Conservation (phyloP, 768 basidiomycete genomes). For the Psilocybe cyanescens region DNA sequence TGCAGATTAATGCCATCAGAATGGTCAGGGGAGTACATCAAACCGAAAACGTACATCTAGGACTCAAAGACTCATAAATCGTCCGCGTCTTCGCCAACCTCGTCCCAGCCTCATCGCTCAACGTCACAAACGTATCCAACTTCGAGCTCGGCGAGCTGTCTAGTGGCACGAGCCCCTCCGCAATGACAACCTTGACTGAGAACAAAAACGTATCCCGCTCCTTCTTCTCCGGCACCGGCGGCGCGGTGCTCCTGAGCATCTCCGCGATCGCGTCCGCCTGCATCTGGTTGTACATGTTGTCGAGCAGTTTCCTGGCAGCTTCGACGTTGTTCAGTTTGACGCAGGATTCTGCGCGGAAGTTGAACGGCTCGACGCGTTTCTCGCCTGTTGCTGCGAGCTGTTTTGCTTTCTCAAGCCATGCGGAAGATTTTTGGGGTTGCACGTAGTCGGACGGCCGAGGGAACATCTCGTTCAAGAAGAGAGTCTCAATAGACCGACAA, state of each 20-base stretch:
- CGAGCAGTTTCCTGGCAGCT: slow-evolving; percentile 85
- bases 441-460: slow-evolving; percentile 79
- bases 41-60: slow-evolving; percentile 72
- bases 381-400: slow-evolving; percentile 78
- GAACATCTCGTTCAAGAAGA: slow-evolving; percentile 97
- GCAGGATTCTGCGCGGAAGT: slow-evolving; percentile 91
- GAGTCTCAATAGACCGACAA: slow-evolving; percentile 81
- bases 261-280: slow-evolving; percentile 86
- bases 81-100: slow-evolving; percentile 94
- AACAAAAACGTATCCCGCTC: slow-evolving; percentile 80
- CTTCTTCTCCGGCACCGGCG: slow-evolving; percentile 74
- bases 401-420: slow-evolving; percentile 87
- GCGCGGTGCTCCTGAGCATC: slow-evolving; percentile 55
- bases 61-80: slow-evolving; percentile 87
- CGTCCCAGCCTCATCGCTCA: slow-evolving; percentile 91
- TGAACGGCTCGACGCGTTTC: slow-evolving; percentile 94
- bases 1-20: slow-evolving; percentile 13
- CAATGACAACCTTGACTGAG: slow-evolving; percentile 91
- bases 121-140: slow-evolving; percentile 90
- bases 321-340: slow-evolving; percentile 98
- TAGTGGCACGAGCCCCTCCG: slow-evolving; percentile 81
- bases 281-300: slow-evolving; percentile 93
- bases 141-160: slow-evolving; percentile 80
- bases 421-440: slow-evolving; percentile 85
- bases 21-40: neutral